phyloP scores from a whole-genome alignment of 805 yeast species.

The Zygotorulaspora sp. region DNA sequence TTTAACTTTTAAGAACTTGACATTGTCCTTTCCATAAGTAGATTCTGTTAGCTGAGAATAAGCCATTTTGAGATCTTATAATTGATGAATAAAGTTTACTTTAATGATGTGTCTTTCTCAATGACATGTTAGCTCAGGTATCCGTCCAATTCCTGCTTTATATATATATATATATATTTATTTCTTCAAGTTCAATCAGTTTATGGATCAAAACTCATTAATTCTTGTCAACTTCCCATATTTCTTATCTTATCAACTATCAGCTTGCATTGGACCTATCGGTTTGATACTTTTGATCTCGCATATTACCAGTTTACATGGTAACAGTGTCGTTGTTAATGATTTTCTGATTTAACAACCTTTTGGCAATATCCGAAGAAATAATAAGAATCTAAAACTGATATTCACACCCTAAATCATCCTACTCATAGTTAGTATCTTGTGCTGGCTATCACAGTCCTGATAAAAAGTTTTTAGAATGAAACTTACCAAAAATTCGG shows the following conservation, averaged over 20 bases:
- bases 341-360: background rate
- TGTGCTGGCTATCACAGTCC: constrained; percentile 2
- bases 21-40: constrained; percentile 88
- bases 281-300: background rate
- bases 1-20: constrained; percentile 84
- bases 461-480: too few relatives aligned
- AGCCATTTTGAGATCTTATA: constrained; percentile 13
- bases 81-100: too few relatives aligned
- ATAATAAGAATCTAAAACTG: background rate
- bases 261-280: background rate
- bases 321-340: background rate
- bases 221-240: background rate
- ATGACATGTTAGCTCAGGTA: background rate
- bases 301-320: background rate
- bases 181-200: too few relatives aligned
- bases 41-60: constrained; percentile 41
- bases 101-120: background rate
- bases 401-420: constrained; percentile 27
- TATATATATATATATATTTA: too few relatives aligned
- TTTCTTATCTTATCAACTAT: constrained; percentile 1
- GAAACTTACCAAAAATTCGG: constrained; percentile 27
- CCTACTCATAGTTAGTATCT: constrained; percentile 14
- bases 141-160: background rate
- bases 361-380: constrained; percentile 2
- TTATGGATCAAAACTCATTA: too few relatives aligned